Evolutionary conservation across 306 rosid species (phyloP).

Genomic region (Trifolium dubium): DNA sequence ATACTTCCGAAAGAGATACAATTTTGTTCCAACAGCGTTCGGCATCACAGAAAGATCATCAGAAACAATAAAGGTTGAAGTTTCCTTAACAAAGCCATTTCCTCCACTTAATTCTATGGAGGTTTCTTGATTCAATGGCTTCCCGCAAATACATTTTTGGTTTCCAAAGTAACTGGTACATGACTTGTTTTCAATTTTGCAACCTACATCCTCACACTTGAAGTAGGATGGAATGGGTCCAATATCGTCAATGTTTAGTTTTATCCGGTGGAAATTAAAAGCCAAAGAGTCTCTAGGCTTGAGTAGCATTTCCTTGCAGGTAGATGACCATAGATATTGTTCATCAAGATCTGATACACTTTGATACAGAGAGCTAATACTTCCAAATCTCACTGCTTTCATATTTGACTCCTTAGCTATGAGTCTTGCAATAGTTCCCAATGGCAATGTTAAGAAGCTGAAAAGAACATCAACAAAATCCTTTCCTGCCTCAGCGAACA

Average conservation of each 20-base stretch:
- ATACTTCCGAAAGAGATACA: not conserved
- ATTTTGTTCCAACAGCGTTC: not conserved
- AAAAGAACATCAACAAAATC: not conserved
- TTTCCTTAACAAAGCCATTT: slow-evolving; percentile 18
- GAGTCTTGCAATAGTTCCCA: not conserved
- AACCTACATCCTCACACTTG: not conserved
- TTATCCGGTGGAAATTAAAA: not conserved
- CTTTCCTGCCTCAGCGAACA: not conserved
- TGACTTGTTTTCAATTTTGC: not conserved
- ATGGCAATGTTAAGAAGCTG: not conserved
- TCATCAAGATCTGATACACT: not conserved
- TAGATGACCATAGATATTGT: not conserved
- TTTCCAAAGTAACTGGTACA: not conserved
- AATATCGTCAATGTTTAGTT: not conserved
- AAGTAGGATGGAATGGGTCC: not conserved
- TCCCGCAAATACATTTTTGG: not conserved
- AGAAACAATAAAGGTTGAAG: not conserved
- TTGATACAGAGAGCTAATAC: not conserved
- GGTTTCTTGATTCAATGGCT: not conserved
- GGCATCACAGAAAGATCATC: slow-evolving; percentile 17
- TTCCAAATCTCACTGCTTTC: not conserved
- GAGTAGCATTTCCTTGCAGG: slow-evolving; percentile 4
- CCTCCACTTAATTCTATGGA: not conserved
- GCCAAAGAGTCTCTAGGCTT: not conserved
- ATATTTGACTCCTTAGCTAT: not conserved